These are phyloP conservation scores for Solanum infundibuliforme DNA, from an alignment of 257 asterid species.

Conservation along the genomic window DNA sequence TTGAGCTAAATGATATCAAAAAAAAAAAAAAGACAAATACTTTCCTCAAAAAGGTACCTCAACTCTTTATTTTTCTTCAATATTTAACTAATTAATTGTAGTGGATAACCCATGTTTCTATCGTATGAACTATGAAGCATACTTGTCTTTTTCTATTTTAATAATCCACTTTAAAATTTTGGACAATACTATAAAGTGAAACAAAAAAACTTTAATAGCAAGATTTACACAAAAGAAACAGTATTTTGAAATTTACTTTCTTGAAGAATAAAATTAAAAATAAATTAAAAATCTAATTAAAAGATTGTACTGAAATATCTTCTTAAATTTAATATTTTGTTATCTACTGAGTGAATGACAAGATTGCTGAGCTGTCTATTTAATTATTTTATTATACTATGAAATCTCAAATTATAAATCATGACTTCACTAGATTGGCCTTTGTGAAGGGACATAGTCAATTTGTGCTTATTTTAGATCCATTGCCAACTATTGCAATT, in stretches of 20 bases:
- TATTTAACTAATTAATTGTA: not conserved
- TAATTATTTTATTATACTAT: not conserved
- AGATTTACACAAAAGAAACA: not conserved
- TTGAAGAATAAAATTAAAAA: not conserved
- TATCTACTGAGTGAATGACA: not conserved
- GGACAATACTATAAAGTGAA: not conserved
- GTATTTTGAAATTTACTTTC: not conserved
- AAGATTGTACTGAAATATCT: not conserved
- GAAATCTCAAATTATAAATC: not conserved
- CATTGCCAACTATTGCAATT: not conserved
- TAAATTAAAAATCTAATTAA: not conserved
- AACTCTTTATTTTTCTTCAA: not conserved
- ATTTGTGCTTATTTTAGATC: not conserved
- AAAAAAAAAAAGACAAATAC: not conserved
- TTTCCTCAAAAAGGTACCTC: not conserved
- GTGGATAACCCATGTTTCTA: not conserved
- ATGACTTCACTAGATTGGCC: not conserved
- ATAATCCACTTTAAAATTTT: not conserved
- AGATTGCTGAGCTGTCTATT: not conserved
- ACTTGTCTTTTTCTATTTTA: not conserved
- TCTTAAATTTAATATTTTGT: not conserved
- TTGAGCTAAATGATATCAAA: no score
- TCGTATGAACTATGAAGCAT: not conserved
- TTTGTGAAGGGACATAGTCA: not conserved
- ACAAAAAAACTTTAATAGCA: not conserved